Evolutionary conservation across 306 rosid species (phyloP), one percentile per base, ranked within the genome.

Genomic region (Hippophae gyantsensis): DNA sequence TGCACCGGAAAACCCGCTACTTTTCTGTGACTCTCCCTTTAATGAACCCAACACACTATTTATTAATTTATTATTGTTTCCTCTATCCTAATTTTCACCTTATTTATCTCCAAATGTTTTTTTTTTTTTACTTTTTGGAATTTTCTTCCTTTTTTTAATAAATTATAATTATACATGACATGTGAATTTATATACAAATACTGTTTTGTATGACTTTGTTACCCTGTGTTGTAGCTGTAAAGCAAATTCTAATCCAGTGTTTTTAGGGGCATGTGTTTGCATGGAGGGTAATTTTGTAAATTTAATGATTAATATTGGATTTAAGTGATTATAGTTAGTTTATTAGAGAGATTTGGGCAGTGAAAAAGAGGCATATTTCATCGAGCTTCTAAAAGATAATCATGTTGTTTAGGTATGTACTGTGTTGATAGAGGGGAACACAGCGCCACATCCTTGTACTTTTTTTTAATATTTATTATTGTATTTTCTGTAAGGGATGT

Each of bases 1-100:
- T 72, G 59, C 61, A 78, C 94, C 97, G 94, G 75, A 84, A 87
- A 90, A 84, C 85, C 90, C 97, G 97, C 95, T 86, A 57, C 97
- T 84, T 90, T 74, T 86, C 81, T 59, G 72, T 80, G 69, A 69
- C 80, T 60, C 76, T n/a, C 64, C 71, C 70, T 83, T 76, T 78
- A 52, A 58, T 60, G 62, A 58, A 70, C 52, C 63, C 64, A n/a
- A 6, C 42, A n/a, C 64, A 18, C 38, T 42, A 13, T 56, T 32
- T 13, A 5, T 7, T 53, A 3, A 25, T 42, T 45, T 23, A 8
- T 43, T 10, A 32, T 32, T 32, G 38, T 32, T 32, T 32, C 38
- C 38, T 32, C 9, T 42, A 18, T 52, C 13, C 26, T 48, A 7
- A n/a, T 55, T 68, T 8, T 53, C 9, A 1, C 13, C 60, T 27